Evolutionary conservation across 371 early-diverging fungal genomes (phyloP).

Genomic region (Smittium mucronatum): DNA sequence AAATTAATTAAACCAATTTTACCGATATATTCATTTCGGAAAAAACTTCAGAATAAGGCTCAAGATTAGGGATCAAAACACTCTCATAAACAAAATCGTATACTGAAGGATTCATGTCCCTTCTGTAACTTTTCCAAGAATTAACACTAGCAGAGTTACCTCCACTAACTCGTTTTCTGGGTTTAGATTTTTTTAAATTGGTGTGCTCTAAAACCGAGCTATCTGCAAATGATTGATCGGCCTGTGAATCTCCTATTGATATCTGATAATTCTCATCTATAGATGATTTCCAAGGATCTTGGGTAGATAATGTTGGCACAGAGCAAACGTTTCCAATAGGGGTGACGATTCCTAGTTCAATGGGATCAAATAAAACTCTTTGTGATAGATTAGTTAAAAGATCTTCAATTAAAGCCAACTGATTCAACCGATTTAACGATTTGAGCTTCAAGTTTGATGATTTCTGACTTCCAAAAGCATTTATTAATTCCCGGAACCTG

Average conservation of each 20-base stretch:
- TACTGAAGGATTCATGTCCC: not conserved
- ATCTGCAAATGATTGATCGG: not conserved
- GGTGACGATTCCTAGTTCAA: not conserved
- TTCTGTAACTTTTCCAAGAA: not conserved
- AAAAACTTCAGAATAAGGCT: not conserved
- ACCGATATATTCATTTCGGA: not conserved
- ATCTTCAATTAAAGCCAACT: slow-evolving; percentile 5
- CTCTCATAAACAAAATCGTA: not conserved
- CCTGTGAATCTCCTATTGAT: not conserved
- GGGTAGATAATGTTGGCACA: not conserved
- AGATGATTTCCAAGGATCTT: not conserved
- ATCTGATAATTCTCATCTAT: not conserved
- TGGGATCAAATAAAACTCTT: not conserved
- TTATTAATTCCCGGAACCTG: slow-evolving; percentile 1
- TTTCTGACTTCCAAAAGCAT: not conserved
- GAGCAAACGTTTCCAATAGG: not conserved
- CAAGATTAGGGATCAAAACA: not conserved
- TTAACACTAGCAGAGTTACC: not conserved
- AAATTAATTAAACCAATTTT: not conserved
- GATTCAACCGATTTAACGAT: not conserved
- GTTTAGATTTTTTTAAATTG: not conserved
- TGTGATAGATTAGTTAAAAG: not conserved
- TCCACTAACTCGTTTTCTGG: not conserved
- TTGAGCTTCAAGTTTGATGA: not conserved
- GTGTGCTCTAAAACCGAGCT: not conserved